phyloP scores from a whole-genome alignment of 495 filamentous ascomycete genomes.

The Chlorociboria aeruginascens region DNA sequence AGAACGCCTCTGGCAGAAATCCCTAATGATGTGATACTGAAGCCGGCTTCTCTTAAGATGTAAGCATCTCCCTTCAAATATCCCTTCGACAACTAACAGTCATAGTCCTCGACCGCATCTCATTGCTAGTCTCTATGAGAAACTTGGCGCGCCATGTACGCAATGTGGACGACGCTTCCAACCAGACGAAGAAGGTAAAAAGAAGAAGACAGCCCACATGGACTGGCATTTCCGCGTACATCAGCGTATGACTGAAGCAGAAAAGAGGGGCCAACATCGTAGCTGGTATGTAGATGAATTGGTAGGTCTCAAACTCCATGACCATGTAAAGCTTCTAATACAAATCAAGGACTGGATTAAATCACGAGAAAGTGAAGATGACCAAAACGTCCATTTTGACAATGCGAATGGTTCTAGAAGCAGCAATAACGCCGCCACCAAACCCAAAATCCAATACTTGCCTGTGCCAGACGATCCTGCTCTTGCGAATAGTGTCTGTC shows the following conservation, averaged over 20 bases:
- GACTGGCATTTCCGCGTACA: slow-evolving; percentile 98
- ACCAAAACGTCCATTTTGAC: slow-evolving; percentile 19
- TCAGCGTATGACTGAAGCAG: slow-evolving; percentile 71
- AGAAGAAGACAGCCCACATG: slow-evolving; percentile 82
- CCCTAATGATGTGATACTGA: slow-evolving; percentile 54
- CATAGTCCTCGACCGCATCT: slow-evolving; percentile 62
- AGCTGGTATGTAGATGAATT: slow-evolving; percentile 90
- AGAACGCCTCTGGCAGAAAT: slow-evolving; percentile 22
- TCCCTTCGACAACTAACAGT: slow-evolving; percentile 8
- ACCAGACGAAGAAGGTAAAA: slow-evolving; percentile 61
- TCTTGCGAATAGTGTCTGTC: slow-evolving; percentile 61
- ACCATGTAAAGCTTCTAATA: slow-evolving; percentile 13
- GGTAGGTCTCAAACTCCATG: slow-evolving; percentile 39
- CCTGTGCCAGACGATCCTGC: slow-evolving; percentile 68
- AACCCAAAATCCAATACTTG: slow-evolving; percentile 59
- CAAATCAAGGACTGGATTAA: slow-evolving; percentile 68
- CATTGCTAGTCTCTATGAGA: slow-evolving; percentile 60
- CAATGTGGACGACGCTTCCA: slow-evolving; percentile 85
- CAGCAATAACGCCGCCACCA: slow-evolving; percentile 17
- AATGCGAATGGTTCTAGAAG: slow-evolving; percentile 22
- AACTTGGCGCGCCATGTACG: slow-evolving; percentile 70
- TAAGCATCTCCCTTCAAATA: slow-evolving; percentile 32
- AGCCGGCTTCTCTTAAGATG: slow-evolving; percentile 66
- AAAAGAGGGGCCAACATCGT: slow-evolving; percentile 71
- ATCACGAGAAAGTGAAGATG: slow-evolving; percentile 63